Evolutionary conservation across 129 eudicot species (phyloP).

Genomic region (Artemisia tridentata): DNA sequence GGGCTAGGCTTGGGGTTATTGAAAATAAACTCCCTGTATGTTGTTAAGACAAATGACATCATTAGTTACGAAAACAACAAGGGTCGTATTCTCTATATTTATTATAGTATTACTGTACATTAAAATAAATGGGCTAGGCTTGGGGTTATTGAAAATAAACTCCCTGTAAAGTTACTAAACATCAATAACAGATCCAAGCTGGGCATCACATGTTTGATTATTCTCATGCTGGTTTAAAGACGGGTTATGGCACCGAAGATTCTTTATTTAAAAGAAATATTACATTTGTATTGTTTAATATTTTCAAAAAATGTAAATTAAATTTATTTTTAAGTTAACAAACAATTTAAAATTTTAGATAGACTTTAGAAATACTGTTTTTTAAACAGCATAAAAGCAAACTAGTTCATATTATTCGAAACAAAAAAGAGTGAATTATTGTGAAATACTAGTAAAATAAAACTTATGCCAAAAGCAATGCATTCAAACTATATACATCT

Average conservation of each 20-base stretch:
- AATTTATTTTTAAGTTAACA: no score
- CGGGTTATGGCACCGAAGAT: constrained; percentile 1
- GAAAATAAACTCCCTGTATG: constrained; percentile 6
- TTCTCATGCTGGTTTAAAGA: constrained; percentile 6
- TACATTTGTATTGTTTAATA: not conserved
- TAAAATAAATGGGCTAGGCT: not conserved
- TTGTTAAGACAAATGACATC: no score
- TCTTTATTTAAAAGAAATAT: not conserved
- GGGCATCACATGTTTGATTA: constrained; percentile 27
- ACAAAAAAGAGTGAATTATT: no score
- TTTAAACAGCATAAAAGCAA: no score
- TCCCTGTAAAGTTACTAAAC: constrained; percentile 23
- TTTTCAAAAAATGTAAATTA: not conserved
- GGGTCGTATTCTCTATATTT: not conserved
- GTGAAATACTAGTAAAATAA: no score
- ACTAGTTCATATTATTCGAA: no score
- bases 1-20: not conserved
- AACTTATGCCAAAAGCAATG: no score
- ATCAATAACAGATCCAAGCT: constrained; percentile 18
- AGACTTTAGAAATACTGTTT: no score
- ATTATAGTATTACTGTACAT: no score
- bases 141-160: not conserved
- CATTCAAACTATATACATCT: no score
- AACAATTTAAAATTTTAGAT: no score
- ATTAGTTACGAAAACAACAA: not conserved